phyloP scores from a whole-genome alignment of 1,284 basidiomycete genomes.

The Ustilago nuda region DNA sequence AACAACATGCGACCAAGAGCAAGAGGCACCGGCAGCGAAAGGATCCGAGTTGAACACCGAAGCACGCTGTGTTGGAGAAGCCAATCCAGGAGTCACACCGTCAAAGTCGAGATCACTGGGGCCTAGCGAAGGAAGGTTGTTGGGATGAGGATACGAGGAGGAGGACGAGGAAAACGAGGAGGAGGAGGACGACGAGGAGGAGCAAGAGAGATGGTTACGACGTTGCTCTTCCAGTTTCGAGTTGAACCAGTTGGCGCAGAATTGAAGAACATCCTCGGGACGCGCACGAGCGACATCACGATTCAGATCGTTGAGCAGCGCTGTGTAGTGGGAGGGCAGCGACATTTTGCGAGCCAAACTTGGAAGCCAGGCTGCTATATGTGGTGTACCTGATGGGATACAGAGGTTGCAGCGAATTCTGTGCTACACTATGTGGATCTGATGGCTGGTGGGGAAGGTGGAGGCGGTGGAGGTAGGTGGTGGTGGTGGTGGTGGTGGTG shows the following conservation, averaged over 20 bases:
- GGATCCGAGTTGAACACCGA: constrained; percentile 44
- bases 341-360: constrained; percentile 20
- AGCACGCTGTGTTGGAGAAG: constrained; percentile 46
- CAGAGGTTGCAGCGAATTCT: too few relatives aligned
- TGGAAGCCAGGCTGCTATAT: not conserved
- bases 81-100: constrained; percentile 27
- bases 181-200: not conserved
- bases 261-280: constrained; percentile 89
- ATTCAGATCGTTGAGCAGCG: constrained; percentile 83
- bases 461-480: not conserved
- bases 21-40: constrained; percentile 16
- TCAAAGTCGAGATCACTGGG: constrained; percentile 30
- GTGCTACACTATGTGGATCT: too few relatives aligned
- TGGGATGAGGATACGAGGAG: constrained; percentile 12
- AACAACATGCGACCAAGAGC: constrained; percentile 12
- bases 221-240: constrained; percentile 84
- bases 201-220: constrained; percentile 73
- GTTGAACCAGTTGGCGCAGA: constrained; percentile 96
- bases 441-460: not conserved
- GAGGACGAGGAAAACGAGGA: not conserved
- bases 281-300: constrained; percentile 85
- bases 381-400: too few relatives aligned
- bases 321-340: constrained; percentile 62
- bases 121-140: constrained; percentile 13
- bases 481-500: not conserved